A percentile compares a stretch with the other conserved stretches of the same genome.
phyloP scores from a whole-genome alignment of 2,329 filamentous ascomycete genomes.

The Rutstroemia sp. region DNA sequence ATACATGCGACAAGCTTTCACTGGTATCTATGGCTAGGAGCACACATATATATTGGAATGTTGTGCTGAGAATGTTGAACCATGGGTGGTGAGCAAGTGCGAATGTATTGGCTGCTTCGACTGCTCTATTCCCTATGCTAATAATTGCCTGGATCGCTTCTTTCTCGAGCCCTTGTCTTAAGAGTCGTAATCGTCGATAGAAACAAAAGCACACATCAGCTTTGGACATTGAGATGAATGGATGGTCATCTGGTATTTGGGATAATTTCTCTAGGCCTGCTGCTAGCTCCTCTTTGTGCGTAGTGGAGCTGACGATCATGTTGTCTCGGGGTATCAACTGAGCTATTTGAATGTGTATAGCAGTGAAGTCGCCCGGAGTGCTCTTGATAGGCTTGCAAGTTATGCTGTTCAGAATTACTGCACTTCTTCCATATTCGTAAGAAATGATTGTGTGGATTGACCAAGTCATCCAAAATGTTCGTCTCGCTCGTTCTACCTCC shows the following conservation, averaged over 20 bases:
- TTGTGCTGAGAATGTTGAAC: slow-evolving; percentile 20
- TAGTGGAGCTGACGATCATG: background rate
- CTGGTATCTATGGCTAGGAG: slow-evolving; percentile 17
- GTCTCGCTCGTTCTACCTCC: slow-evolving; percentile 6
- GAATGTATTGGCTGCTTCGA: slow-evolving; percentile 15
- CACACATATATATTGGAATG: slow-evolving; percentile 20
- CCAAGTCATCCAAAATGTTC: slow-evolving; percentile 9
- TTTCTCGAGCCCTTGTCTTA: slow-evolving; percentile 4
- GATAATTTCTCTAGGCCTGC: slow-evolving; percentile 3
- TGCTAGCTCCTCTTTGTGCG: background rate
- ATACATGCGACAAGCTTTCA: slow-evolving; percentile 17
- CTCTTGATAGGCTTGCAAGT: slow-evolving; percentile 10
- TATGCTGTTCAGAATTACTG: slow-evolving; percentile 15
- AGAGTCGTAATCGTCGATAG: slow-evolving; percentile 13
- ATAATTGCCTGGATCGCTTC: background rate
- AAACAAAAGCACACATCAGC: slow-evolving; percentile 21
- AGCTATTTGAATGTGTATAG: slow-evolving; percentile 10
- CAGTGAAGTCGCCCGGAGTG: background rate
- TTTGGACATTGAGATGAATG: slow-evolving; percentile 12
- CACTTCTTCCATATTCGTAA: slow-evolving; percentile 16
- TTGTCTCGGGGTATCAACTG: slow-evolving; percentile 12
- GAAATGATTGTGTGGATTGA: slow-evolving; percentile 14
- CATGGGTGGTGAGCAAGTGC: slow-evolving; percentile 13
- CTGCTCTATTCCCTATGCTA: slow-evolving; percentile 7
- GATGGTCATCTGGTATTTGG: background rate